Base-by-base conservation (phyloP, 371 early-diverging fungal species). In the Agmasoma carcini region DNA sequence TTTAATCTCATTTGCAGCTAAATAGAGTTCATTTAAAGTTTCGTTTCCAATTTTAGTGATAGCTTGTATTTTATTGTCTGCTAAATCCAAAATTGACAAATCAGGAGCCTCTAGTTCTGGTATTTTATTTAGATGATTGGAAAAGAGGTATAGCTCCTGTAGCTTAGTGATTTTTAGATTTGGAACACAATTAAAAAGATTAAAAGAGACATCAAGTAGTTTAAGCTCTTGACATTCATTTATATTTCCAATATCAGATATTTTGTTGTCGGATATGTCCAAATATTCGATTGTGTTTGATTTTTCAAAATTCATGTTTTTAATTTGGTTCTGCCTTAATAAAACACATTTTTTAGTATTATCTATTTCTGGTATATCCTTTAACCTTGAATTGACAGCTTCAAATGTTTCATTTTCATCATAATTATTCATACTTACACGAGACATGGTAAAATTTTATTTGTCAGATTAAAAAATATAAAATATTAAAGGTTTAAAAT, bases 221-320 rank as follows among this genome's bases (percentile, higher is more conserved):
- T 44, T 55, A 1, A 68, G 26, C 37, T 56, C 57, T 15, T 50
- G 60, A 40, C 60, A n/a, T 37, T 55, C 44, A 20, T 54, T 33
- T n/a, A 68, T 34, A 34, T 22, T 12, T 17, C 47, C 29, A 6
- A 68, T 61, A 9, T 46, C 20, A 38, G 12, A 46, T 39, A 71
- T 63, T 33, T 50, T 29, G 36, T 71, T 71, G 29, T 71, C 71
- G 4, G 59, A 63, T 0, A 71, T 4, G 55, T 71, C 71, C 14
- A 71, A 38, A 47, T 61, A 46, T 37, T 63, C 58, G 20, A 68
- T 25, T 9, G 11, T 51, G 36, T 25, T 19, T 11, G 23, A 36
- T 3, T 14, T 5, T 3, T 9, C n/a, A 14, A 65, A 37, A 43
- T 26, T 39, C 39, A 70, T 57, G 2, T 39, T 25, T 26, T 45